Evolutionary conservation across 2,329 filamentous ascomycete genomes (phyloP), one percentile per base, ranked within the genome.

Genomic region (Colletotrichum gigasporum): DNA sequence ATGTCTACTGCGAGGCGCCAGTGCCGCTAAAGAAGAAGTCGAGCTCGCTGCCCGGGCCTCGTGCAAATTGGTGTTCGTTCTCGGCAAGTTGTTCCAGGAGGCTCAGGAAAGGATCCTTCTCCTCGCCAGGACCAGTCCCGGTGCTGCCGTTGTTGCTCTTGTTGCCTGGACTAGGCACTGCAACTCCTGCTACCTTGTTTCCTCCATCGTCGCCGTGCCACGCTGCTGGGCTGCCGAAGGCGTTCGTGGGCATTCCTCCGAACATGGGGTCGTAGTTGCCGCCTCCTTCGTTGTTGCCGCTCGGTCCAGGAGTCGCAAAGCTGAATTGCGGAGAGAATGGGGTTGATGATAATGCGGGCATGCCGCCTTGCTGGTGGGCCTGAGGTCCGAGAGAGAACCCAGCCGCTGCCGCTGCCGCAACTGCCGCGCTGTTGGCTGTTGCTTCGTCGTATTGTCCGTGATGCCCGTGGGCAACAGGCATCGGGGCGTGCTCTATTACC

Each of bases 71-170:
- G 56, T 91, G 86, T 76, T 95, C 92, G 71, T 93, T 94, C 76
- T 96, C 92, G 0, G 92, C 92, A 63, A 96, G 82, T 77, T 96
- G 92, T 74, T 96, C 92, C 34, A 96, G 79, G 41, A 96, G 78
- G 66, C 87, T 91, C 39, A 96, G 76, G 72, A 96, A 96, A 0
- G 92, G 92, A 72, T 96, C 93, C 70, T 92, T 94, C 69, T 95
- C 92, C 18, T 89, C 85, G 2, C 80, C 81, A 3, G 79, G 73
- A 0, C 76, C 80, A 2, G 82, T 83, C 2, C 79, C 82, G 0
- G 81, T 82, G 62, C 83, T 85, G 9, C 80, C 83, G 41, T 81
- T 81, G 57, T 82, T 81, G 72, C 84, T 87, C 45, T 47, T 65
- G 48, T 56, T 62, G 1, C 80, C 83, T 0, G 85, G 84, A 45